Conservation (phyloP, 2,329 filamentous ascomycete species). For the Cadophora luteo-olivacea region DNA sequence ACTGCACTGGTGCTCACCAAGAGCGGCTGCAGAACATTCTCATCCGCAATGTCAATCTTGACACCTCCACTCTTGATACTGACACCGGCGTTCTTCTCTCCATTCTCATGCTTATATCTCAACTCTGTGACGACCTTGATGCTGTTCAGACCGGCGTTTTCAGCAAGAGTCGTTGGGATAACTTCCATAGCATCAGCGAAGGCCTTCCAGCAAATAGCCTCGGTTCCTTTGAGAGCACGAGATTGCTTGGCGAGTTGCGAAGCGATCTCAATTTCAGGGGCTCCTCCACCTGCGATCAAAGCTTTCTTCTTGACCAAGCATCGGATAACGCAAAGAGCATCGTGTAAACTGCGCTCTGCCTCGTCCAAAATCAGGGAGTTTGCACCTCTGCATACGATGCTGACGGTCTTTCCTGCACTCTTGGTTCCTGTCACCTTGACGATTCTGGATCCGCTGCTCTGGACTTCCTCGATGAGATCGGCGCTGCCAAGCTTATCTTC, state of each 20-base stretch:
- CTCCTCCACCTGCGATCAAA: constrained; percentile 95
- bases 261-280: constrained; percentile 95
- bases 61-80: constrained; percentile 98
- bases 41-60: constrained; percentile 94
- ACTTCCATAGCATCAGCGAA: constrained; percentile 98
- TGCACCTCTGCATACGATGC: constrained; percentile 91
- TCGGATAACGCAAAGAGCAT: constrained; percentile 95
- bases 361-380: constrained; percentile 96
- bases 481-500: constrained; percentile 97
- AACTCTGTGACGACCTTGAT: constrained; percentile 99
- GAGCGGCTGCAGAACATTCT: constrained; percentile 95
- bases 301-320: constrained; percentile 99
- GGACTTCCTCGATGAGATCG: constrained; percentile 91
- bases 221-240: constrained; percentile 84
- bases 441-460: constrained; percentile 86
- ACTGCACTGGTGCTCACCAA: constrained; percentile 97
- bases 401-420: constrained; percentile 84
- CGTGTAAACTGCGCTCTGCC: constrained; percentile 94
- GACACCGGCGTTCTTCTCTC: constrained; percentile 94
- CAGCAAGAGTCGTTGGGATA: constrained; percentile 92
- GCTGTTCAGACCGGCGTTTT: constrained; percentile 96
- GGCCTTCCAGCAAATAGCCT: constrained; percentile 98
- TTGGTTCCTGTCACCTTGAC: constrained; percentile 95
- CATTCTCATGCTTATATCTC: constrained; percentile 91
- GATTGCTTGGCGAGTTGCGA: constrained; percentile 83